Conservation (phyloP, 306 rosid genomes). For the Castanopsis chinensis region DNA sequence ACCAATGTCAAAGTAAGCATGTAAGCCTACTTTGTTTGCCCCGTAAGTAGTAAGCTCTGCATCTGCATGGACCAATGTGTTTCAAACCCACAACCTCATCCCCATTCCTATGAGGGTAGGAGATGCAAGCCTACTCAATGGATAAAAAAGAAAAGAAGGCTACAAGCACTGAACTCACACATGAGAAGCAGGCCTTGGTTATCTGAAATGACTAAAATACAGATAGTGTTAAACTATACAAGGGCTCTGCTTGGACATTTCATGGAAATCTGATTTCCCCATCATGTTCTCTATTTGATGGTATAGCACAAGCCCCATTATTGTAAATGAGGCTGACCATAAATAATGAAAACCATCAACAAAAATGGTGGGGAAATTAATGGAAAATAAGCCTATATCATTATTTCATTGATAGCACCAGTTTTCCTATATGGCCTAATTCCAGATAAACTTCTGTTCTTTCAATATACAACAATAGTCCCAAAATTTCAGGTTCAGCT, state of each 20-base stretch:
- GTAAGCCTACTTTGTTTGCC: not conserved
- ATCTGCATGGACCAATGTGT: not conserved
- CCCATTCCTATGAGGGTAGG: not conserved
- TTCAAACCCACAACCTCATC: not conserved
- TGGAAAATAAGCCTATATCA: not conserved
- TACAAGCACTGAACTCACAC: not conserved
- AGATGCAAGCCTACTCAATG: not conserved
- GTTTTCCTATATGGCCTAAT: not conserved
- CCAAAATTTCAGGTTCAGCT: no score
- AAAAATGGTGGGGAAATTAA: not conserved
- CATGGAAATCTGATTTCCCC: not conserved
- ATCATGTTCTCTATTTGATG: not conserved
- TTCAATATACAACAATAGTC: no score
- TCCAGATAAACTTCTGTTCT: not conserved
- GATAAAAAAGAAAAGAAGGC: not conserved
- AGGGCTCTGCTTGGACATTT: not conserved
- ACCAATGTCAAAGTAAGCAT: not conserved
- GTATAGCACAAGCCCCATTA: not conserved
- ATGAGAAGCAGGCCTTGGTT: not conserved
- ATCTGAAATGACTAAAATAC: not conserved
- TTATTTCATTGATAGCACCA: not conserved
- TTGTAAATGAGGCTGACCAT: not conserved
- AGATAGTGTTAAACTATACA: not conserved
- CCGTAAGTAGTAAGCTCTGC: not conserved
- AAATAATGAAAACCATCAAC: not conserved